A percentile compares a stretch with the other conserved stretches of the same genome.
These are phyloP conservation scores for Zygosaccharomyces kombuchaensis DNA, from an alignment of 805 yeast genomes.

Conservation along the genomic window DNA sequence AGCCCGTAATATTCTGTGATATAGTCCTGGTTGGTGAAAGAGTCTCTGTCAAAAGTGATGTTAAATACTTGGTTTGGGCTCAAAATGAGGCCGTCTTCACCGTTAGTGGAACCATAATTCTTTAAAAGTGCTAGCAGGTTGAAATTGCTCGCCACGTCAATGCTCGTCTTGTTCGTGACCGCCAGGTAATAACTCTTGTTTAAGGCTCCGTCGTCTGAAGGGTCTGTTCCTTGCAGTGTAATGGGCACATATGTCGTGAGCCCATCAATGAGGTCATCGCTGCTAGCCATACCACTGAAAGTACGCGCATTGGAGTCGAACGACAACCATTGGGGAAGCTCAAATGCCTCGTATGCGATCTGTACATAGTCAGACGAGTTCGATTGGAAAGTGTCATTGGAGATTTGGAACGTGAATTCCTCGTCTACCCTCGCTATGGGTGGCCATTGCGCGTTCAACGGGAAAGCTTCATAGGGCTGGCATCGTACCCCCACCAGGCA, in stretches of 20 bases:
- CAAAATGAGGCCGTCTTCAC: slow-evolving; percentile 67
- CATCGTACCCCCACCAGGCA: slow-evolving; percentile 7
- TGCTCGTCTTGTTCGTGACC: slow-evolving; percentile 52
- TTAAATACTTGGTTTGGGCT: slow-evolving; percentile 64
- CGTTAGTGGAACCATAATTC: slow-evolving; percentile 70
- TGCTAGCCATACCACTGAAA: slow-evolving; percentile 63
- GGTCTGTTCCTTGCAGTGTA: slow-evolving; percentile 59
- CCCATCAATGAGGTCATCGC: slow-evolving; percentile 32
- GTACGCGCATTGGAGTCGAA: slow-evolving; percentile 61
- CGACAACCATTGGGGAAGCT: slow-evolving; percentile 72
- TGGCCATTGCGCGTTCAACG: slow-evolving; percentile 66
- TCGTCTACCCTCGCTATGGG: slow-evolving; percentile 74
- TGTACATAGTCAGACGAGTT: slow-evolving; percentile 35
- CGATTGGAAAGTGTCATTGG: slow-evolving; percentile 62
- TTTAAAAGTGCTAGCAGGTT: slow-evolving; percentile 47
- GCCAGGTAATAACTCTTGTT: slow-evolving; percentile 53
- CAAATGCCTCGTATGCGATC: slow-evolving; percentile 52
- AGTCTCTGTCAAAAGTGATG: slow-evolving; percentile 56
- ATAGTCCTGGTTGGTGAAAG: slow-evolving; percentile 52
- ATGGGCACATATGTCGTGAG: slow-evolving; percentile 48
- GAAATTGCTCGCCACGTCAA: slow-evolving; percentile 39
- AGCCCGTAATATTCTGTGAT: slow-evolving; percentile 70
- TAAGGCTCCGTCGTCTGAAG: slow-evolving; percentile 42
- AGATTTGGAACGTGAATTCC: slow-evolving; percentile 59
- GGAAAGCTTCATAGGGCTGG: slow-evolving; percentile 33